Conservation (phyloP, 2,329 filamentous ascomycete species). For the Venturia aucupariae region DNA sequence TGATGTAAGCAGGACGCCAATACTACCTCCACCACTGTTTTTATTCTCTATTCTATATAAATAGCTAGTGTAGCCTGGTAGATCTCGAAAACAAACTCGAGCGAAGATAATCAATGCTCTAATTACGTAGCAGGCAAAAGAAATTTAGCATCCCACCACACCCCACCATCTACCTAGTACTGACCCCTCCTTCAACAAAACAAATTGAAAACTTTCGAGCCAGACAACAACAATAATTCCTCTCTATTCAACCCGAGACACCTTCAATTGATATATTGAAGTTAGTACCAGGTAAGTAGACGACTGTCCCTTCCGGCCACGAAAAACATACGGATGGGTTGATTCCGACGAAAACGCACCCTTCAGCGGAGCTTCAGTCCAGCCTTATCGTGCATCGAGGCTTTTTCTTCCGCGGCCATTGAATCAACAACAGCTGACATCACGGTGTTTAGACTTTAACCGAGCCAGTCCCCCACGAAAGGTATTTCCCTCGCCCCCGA, state of each 20-base stretch:
- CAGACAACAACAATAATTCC: not conserved
- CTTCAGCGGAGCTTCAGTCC: not conserved
- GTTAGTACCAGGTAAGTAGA: constrained; percentile 4
- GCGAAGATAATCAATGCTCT: not conserved
- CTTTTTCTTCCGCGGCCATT: constrained; percentile 8
- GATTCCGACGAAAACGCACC: not conserved
- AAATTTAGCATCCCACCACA: not conserved
- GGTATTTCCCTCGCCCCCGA: constrained; percentile 1
- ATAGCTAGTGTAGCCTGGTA: not conserved
- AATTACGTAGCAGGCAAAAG: not conserved
- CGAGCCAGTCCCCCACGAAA: constrained; percentile 10
- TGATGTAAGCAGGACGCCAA: not conserved
- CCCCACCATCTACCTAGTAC: not conserved
- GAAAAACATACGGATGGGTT: not conserved
- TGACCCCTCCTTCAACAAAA: not conserved
- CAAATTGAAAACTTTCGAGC: not conserved
- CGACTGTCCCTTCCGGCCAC: not conserved
- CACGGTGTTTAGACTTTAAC: not conserved
- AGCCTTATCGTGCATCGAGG: constrained; percentile 10
- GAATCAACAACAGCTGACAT: constrained; percentile 8
- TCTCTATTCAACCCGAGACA: not conserved
- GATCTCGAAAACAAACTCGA: not conserved
- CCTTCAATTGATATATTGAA: not conserved
- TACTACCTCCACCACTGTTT: not conserved
- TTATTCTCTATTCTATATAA: not conserved